phyloP scores from a whole-genome alignment of 129 eudicot genomes.

The Centrapalus pauciflorus region DNA sequence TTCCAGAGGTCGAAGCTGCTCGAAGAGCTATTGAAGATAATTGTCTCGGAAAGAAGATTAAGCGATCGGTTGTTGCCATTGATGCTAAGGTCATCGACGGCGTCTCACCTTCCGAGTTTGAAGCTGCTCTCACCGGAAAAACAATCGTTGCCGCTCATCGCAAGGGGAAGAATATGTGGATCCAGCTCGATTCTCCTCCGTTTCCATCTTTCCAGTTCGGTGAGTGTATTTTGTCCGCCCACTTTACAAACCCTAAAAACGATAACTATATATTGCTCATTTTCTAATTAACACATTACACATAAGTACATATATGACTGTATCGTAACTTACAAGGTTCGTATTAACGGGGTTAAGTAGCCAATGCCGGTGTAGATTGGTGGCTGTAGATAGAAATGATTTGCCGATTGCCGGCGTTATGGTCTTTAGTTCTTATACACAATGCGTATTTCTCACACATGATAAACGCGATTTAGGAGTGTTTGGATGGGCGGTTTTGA shows the following conservation, averaged over 20 bases:
- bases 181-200: conserved; percentile 90
- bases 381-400: not conserved
- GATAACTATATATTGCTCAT: not conserved
- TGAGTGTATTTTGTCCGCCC: not conserved
- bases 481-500: too few relatives aligned
- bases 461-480: too few relatives aligned
- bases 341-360: not conserved
- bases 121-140: conserved; percentile 60
- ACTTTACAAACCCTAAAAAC: conserved; percentile 36
- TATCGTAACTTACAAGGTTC: not conserved
- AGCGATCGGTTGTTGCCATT: conserved; percentile 50
- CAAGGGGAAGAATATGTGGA: conserved; percentile 91
- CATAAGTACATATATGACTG: not conserved
- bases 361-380: not conserved
- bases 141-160: conserved; percentile 76
- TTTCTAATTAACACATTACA: not conserved
- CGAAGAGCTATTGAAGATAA: conserved; percentile 71
- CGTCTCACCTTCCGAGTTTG: conserved; percentile 57
- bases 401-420: not conserved
- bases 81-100: conserved; percentile 73
- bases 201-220: conserved; percentile 93
- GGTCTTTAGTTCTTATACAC: not conserved
- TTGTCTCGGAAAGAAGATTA: conserved; percentile 81
- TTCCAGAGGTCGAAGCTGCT: conserved; percentile 98
- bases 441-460: not conserved